phyloP scores from a whole-genome alignment of 306 rosid species.

The Gastrolobium villosum region DNA sequence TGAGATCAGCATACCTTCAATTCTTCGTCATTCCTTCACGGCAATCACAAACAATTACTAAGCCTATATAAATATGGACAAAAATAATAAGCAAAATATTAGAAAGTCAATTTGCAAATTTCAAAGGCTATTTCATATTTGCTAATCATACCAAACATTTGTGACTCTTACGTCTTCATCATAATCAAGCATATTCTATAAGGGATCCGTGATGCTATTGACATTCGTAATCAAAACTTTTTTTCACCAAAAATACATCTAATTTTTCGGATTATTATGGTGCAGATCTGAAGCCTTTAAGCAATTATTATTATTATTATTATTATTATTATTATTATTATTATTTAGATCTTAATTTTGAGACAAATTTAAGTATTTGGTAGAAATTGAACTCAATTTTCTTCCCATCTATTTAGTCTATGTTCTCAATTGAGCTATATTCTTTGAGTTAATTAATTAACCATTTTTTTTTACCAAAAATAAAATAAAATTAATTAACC shows the following conservation, averaged over 20 bases:
- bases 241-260: not conserved
- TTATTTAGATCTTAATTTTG: no score
- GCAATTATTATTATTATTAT: no score
- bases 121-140: constrained; percentile 5
- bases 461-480: no score
- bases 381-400: no score
- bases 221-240: not conserved
- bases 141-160: constrained; percentile 44
- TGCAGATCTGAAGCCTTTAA: not conserved
- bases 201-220: constrained; percentile 50
- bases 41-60: constrained; percentile 37
- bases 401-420: no score
- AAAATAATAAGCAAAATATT: not conserved
- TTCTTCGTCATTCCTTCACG: constrained; percentile 39
- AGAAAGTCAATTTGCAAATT: constrained; percentile 45
- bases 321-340: no score
- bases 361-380: no score
- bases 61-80: not conserved
- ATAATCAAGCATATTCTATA: constrained; percentile 39
- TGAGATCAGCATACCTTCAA: not conserved
- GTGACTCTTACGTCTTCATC: constrained; percentile 26
- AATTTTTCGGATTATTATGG: constrained; percentile 3
- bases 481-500: not conserved
- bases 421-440: no score
- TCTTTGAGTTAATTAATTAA: no score